Evolutionary conservation across 768 basidiomycete genomes (phyloP), one percentile per base, ranked within the genome.

Genomic region (Brasilioporus rufonigricans): DNA sequence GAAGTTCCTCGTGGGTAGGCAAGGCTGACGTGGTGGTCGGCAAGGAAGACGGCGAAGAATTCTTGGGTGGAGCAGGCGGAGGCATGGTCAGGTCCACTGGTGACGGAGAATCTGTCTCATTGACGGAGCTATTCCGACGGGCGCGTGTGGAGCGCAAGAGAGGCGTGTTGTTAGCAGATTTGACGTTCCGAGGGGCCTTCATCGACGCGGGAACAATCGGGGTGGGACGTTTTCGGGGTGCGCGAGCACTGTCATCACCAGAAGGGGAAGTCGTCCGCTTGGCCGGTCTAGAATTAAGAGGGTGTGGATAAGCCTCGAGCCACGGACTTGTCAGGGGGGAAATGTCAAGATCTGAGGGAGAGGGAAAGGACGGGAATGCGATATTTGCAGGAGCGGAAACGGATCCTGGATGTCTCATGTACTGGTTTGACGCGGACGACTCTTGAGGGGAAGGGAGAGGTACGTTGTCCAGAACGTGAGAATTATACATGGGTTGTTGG

Each of bases 81-180:
- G 91, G 91, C 92, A 95, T 93, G 11, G 84, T 79, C 19, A 90
- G 71, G 71, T 96, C 93, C 1, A 96, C 91, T 2, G 93, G 93
- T 6, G 89, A 91, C 1, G 93, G 92, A 0, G 88, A 84, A 62
- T 89, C 87, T 12, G 63, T 71, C 43, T 77, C 76, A 29, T 70
- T 74, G 39, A 73, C 65, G 27, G 68, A 71, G 65, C 77, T 78
- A 35, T 75, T 74, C 55, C 75, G 74, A 31, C 77, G 68, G 5
- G 70, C 65, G 18, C 76, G 72, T n/a, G 74, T 71, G 3, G 79
- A 77, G 36, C 77, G 73, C 48, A 86, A 64, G 24, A 83, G 65
- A 1, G 85, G 84, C 4, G 85, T 86, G 21, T 83, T 85, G 43
- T 73, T 81, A 5, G 83, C 80, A 1, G 84, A 85, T 53, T 77